phyloP scores from a whole-genome alignment of 2,329 filamentous ascomycete species.

The Paramyrothecium sp. region DNA sequence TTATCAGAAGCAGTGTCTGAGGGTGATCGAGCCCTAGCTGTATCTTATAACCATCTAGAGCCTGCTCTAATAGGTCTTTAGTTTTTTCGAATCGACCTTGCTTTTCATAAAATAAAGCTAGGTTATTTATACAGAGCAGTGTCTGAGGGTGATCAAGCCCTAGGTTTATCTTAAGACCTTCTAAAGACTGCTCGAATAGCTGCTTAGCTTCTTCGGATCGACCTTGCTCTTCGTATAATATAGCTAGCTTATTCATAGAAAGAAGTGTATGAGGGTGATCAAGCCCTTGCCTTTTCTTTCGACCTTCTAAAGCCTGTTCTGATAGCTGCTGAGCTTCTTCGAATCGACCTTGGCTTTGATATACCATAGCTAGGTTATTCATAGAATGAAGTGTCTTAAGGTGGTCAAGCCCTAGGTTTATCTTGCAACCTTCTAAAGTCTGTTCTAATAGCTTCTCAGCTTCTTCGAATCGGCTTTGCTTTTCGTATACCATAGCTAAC shows the following conservation, averaged over 20 bases:
- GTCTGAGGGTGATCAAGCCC: not conserved
- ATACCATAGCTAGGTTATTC: not conserved
- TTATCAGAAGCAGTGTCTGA: not conserved
- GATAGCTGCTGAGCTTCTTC: not conserved
- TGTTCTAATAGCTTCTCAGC: not conserved
- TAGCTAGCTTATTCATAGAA: not conserved
- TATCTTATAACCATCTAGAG: not conserved
- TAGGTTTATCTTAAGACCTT: not conserved
- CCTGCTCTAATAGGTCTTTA: not conserved
- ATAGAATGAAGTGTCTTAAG: not conserved
- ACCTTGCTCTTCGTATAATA: not conserved
- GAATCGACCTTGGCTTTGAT: not conserved
- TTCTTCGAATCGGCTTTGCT: not conserved
- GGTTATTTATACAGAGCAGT: not conserved
- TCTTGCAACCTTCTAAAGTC: not conserved
- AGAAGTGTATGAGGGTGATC: not conserved
- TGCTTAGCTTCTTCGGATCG: not conserved
- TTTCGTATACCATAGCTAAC: not conserved
- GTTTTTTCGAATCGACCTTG: not conserved
- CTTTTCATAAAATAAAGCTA: not conserved
- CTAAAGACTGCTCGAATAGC: not conserved
- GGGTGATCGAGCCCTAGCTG: not conserved
- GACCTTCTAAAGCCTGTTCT: not conserved
- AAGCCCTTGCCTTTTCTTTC: not conserved
- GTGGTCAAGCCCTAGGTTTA: not conserved